Percentiles rank a stretch among this genome's conserved stretches.
Conservation (phyloP, 192 early-diverging fungal genomes). For the Umbelopsis sp. region DNA sequence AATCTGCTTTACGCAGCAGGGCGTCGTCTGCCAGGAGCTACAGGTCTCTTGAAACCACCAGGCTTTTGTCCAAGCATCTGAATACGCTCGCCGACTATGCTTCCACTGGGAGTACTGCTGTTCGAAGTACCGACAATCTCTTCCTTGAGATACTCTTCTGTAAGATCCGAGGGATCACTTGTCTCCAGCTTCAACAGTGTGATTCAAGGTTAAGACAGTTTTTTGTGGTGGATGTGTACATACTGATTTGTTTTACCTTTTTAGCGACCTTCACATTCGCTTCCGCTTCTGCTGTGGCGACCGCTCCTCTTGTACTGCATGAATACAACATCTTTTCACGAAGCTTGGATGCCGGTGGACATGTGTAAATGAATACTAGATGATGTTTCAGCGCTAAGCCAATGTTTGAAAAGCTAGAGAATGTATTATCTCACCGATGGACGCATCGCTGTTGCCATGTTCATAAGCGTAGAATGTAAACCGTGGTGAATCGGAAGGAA, state of each 20-base stretch:
- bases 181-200: slow-evolving; percentile 51
- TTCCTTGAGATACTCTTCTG: slow-evolving; percentile 51
- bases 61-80: slow-evolving; percentile 34
- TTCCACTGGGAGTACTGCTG: slow-evolving; percentile 4
- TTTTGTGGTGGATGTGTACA: no score
- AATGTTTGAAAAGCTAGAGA: not conserved
- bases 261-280: slow-evolving; percentile 58
- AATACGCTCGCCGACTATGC: slow-evolving; percentile 32
- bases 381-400: not conserved
- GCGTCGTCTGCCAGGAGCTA: slow-evolving; percentile 36
- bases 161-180: slow-evolving; percentile 60
- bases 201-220: not conserved
- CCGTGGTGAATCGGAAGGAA: slow-evolving; percentile 67
- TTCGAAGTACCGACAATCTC: slow-evolving; percentile 46
- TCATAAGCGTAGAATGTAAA: slow-evolving; percentile 68
- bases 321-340: slow-evolving; percentile 92
- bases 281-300: slow-evolving; percentile 55
- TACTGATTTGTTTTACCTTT: slow-evolving; percentile 49
- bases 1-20: slow-evolving; percentile 16
- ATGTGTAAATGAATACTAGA: slow-evolving; percentile 87
- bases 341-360: slow-evolving; percentile 80
- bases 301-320: slow-evolving; percentile 64
- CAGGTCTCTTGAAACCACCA: slow-evolving; percentile 36
- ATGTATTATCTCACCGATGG: slow-evolving; percentile 39
- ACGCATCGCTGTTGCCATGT: slow-evolving; percentile 51